Conservation (phyloP, 208 protist species). For the Crithidia thermophila region DNA sequence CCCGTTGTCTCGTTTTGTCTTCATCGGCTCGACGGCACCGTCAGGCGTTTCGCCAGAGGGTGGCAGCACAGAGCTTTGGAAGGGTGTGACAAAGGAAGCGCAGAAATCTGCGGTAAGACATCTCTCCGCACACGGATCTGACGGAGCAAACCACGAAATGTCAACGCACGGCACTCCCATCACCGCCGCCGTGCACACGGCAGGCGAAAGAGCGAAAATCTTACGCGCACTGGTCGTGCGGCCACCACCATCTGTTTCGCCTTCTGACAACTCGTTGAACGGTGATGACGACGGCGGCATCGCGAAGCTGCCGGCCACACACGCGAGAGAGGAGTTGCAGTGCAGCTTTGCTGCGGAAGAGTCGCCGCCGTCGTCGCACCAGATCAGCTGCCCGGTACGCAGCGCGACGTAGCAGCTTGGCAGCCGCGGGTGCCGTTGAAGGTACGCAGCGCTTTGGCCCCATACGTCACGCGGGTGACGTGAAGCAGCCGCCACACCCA, state of each 20-base stretch:
- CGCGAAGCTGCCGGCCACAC: no score
- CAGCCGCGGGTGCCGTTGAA: conserved; percentile 21
- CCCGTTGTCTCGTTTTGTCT: neutral
- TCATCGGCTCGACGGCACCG: no score
- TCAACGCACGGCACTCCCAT: conserved; percentile 29
- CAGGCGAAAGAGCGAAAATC: conserved; percentile 4
- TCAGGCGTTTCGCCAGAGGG: no score
- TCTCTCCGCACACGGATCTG: no score
- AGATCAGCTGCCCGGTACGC: conserved; percentile 15
- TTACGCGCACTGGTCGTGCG: neutral
- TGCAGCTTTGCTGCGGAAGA: no score
- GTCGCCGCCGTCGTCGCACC: neutral
- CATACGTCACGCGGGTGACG: conserved; percentile 22
- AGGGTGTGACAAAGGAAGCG: no score
- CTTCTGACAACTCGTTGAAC: no score
- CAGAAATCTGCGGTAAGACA: no score
- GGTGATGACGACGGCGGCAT: no score
- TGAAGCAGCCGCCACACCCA: neutral
- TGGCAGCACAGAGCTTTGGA: no score
- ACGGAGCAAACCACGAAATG: conserved; percentile 1
- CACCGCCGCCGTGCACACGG: conserved; percentile 24
- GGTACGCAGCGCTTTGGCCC: conserved; percentile 10
- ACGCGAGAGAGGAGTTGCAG: no score
- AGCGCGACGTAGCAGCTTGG: conserved; percentile 22
- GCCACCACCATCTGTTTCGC: neutral